Evolutionary conservation across 1,139 yeast genomes (phyloP), one percentile per base, ranked within the genome.

Genomic region (Yamadazyma conglobata): DNA sequence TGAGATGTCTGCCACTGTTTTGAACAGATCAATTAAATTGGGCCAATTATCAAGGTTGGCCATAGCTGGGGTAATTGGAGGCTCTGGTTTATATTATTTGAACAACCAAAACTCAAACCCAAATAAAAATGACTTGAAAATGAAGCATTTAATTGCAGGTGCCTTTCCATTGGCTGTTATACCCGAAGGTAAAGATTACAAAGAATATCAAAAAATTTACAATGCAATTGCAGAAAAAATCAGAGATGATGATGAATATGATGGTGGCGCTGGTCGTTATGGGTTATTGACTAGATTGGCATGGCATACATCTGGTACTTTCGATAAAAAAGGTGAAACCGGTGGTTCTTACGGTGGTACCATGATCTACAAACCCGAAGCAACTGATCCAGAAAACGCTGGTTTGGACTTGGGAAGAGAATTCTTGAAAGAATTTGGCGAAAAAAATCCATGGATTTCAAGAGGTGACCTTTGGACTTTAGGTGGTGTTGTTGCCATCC

Each of bases 331-430:
- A 27, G 73, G 72, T 42, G 61, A 70, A 32, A 50, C 61, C 22
- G 96, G 95, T 44, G 96, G 96, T 22, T 79, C 93, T 4, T 82
- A 58, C 54, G 85, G 83, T 37, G 96, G 95, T 45, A 82, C 95
- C 31, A 84, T 86, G 84, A 68, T 86, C 46, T 79, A 68, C 51
- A 52, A 68, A 24, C 75, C 79, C 35, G 95, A 86, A 56, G 61
- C 72, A 17, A 54, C 56, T 27, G 91, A 83, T 48, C 83, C 80
- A 10, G 89, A 80, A 41, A 87, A 87, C 56, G 74, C 73, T 24
- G 96, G 95, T 30, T 69, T 87, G 47, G 69, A 66, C 32, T 67
- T 69, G 36, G 95, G 79, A 15, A 70, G 82, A 42, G 69, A 72
- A 38, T 85, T 85, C 54, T 64, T 86, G 46, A 63, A 65, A 33